Evolutionary conservation across 2,329 filamentous ascomycete genomes (phyloP).

Genomic region (Colletotrichum liriopes): DNA sequence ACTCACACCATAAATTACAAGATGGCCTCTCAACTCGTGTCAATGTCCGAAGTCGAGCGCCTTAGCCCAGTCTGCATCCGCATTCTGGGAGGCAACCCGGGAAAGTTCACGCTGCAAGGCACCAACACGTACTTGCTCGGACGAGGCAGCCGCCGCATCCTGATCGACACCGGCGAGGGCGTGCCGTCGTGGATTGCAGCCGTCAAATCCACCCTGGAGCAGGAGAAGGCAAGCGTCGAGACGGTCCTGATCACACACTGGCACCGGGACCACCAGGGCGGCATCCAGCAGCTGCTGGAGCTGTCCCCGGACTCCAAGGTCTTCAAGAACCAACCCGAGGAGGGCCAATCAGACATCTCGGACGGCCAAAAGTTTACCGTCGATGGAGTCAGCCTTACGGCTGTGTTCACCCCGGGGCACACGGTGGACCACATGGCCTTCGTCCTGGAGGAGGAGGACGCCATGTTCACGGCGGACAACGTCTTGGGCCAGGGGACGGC

Average conservation of each 20-base stretch:
- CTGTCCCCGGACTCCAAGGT: constrained; percentile 75
- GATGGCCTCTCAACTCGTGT: constrained; percentile 75
- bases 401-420: constrained; percentile 77
- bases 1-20: constrained; percentile 43
- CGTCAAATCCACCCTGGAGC: constrained; percentile 74
- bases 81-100: constrained; percentile 91
- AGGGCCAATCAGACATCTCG: constrained; percentile 62
- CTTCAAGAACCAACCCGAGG: constrained; percentile 75
- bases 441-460: constrained; percentile 82
- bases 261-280: constrained; percentile 89
- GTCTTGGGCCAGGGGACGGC: constrained; percentile 89
- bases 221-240: constrained; percentile 79
- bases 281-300: constrained; percentile 78
- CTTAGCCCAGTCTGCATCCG: constrained; percentile 85
- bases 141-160: constrained; percentile 78
- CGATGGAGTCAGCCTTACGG: constrained; percentile 77
- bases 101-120: constrained; percentile 83
- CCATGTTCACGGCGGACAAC: constrained; percentile 92
- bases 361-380: constrained; percentile 70
- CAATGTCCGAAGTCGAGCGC: constrained; percentile 81
- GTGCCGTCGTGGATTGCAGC: constrained; percentile 79
- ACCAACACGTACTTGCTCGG: constrained; percentile 98
- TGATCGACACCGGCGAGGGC: constrained; percentile 94
- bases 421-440: constrained; percentile 88
- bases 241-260: constrained; percentile 88